A percentile compares a stretch with the other conserved stretches of the same genome.
phyloP scores from a whole-genome alignment of 106 monocot genomes.

The Narthecium ossifragum region DNA sequence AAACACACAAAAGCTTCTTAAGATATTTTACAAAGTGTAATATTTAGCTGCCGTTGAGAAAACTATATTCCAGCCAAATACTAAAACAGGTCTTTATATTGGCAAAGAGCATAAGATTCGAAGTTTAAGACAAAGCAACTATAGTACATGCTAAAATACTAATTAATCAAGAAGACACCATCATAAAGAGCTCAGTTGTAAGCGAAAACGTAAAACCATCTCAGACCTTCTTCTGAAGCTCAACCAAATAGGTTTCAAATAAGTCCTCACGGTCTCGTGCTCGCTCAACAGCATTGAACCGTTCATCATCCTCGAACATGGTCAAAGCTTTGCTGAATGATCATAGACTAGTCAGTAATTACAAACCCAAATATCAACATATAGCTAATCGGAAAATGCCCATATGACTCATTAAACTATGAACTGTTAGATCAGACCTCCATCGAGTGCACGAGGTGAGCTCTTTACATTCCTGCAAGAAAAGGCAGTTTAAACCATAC shows the following conservation, averaged over 20 bases:
- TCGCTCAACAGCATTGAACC: constrained; percentile 85
- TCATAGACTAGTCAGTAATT: too few relatives aligned
- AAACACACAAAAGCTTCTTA: too few relatives aligned
- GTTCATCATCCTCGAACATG: constrained; percentile 92
- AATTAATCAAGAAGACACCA: too few relatives aligned
- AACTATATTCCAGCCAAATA: too few relatives aligned
- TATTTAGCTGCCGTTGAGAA: too few relatives aligned
- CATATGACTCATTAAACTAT: not conserved
- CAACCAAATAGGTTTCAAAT: constrained; percentile 68
- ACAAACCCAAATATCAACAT: constrained; percentile 2
- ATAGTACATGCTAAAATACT: too few relatives aligned
- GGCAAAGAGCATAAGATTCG: too few relatives aligned
- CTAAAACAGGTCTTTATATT: too few relatives aligned
- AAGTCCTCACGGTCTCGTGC: constrained; percentile 87
- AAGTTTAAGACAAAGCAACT: too few relatives aligned
- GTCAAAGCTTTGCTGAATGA: constrained; percentile 73
- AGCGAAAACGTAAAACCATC: too few relatives aligned
- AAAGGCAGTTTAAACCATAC: not conserved
- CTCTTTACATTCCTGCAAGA: constrained; percentile 69
- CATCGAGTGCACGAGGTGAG: constrained; percentile 73
- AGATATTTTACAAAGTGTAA: too few relatives aligned
- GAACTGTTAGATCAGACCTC: constrained; percentile 44
- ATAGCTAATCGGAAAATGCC: not conserved
- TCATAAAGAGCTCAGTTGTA: too few relatives aligned
- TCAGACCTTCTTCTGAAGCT: constrained; percentile 91